phyloP scores from a whole-genome alignment of 73 alveolate genomes.

The Durusdinium trenchii region DNA sequence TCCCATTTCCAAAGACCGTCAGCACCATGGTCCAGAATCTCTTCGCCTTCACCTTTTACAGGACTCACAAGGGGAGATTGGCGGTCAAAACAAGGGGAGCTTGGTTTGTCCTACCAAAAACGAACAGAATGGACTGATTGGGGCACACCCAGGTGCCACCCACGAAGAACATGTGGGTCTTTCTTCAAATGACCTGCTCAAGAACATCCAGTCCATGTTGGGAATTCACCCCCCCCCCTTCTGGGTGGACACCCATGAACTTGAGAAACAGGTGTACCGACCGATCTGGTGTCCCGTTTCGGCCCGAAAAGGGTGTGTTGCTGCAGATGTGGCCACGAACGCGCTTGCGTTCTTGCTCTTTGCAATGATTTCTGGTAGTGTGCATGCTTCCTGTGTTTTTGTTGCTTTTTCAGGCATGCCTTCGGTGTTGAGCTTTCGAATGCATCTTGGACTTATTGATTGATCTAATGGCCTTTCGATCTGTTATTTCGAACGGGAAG shows the following conservation, averaged over 20 bases:
- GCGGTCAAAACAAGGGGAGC: not conserved
- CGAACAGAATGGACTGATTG: too few relatives aligned
- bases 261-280: too few relatives aligned
- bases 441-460: constrained; percentile 23
- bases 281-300: too few relatives aligned
- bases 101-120: too few relatives aligned
- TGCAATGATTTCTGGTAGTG: not conserved
- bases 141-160: too few relatives aligned
- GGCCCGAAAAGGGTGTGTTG: not conserved
- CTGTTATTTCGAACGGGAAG: too few relatives aligned
- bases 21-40: constrained; percentile 59
- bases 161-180: too few relatives aligned
- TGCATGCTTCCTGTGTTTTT: not conserved
- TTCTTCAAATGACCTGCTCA: too few relatives aligned
- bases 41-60: constrained; percentile 64
- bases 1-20: constrained; percentile 67
- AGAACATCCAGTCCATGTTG: too few relatives aligned
- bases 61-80: not conserved
- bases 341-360: not conserved
- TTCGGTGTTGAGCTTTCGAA: constrained; percentile 76
- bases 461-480: too few relatives aligned
- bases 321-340: not conserved
- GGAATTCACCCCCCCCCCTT: too few relatives aligned
- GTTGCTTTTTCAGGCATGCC: constrained; percentile 54
- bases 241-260: too few relatives aligned